Conservation (phyloP, 306 rosid species). For the Dryas drummondii region DNA sequence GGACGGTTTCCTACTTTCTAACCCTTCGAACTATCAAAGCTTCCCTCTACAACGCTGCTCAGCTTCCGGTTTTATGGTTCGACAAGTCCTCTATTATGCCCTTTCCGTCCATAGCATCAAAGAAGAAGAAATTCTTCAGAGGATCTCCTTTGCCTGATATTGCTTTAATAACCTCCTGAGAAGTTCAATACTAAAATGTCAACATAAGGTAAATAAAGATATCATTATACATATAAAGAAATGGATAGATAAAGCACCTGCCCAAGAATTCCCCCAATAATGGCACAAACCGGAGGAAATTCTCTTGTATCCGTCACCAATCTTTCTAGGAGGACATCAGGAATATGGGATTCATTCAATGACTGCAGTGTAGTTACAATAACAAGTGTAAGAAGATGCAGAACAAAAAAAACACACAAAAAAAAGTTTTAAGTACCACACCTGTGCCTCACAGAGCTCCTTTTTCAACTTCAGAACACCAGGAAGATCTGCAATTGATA, state of each 20-base stretch:
- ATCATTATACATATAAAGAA: not conserved
- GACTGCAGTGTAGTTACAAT: constrained; percentile 49
- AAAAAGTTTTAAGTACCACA: constrained; percentile 25
- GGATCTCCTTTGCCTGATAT: constrained; percentile 93
- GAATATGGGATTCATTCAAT: constrained; percentile 64
- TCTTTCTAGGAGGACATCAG: constrained; percentile 70
- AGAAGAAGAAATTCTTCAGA: constrained; percentile 76
- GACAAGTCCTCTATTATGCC: constrained; percentile 81
- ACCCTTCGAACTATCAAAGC: not conserved
- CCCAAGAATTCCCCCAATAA: constrained; percentile 90
- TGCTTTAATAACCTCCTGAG: constrained; percentile 91
- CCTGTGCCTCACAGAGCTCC: constrained; percentile 75
- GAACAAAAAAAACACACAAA: not conserved
- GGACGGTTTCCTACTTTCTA: not conserved
- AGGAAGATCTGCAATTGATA: constrained; percentile 66
- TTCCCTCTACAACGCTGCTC: constrained; percentile 14
- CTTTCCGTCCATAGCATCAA: constrained; percentile 84
- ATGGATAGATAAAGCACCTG: constrained; percentile 53
- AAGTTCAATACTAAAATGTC: constrained; percentile 10
- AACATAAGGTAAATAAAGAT: not conserved
- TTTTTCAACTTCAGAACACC: constrained; percentile 62
- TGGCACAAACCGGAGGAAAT: constrained; percentile 96
- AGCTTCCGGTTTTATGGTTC: constrained; percentile 20
- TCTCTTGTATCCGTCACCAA: constrained; percentile 55
- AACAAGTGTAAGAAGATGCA: constrained; percentile 23